A percentile compares a stretch with the other conserved stretches of the same genome.
phyloP scores from a whole-genome alignment of 768 basidiomycete species.

The Russula olivacea region DNA sequence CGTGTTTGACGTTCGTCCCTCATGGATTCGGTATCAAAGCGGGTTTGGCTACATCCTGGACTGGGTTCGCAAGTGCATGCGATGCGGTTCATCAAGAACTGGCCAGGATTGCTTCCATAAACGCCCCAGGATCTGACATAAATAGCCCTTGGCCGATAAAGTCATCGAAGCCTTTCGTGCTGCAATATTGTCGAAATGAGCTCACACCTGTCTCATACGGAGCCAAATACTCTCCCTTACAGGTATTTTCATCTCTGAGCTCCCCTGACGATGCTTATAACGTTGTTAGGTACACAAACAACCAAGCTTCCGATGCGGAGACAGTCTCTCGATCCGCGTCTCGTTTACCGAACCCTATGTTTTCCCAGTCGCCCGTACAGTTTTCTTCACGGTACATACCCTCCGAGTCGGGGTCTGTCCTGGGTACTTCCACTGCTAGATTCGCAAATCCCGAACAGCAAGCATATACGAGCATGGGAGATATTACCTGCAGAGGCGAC shows the following conservation, averaged over 20 bases:
- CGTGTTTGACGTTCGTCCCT: not conserved
- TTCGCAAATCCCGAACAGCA: not conserved
- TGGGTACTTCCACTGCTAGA: not conserved
- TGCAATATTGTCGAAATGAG: not conserved
- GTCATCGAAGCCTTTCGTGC: not conserved
- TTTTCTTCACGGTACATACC: not conserved
- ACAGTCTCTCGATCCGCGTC: not conserved
- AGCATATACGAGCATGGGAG: not conserved
- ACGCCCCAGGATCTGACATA: not conserved
- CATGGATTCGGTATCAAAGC: not conserved
- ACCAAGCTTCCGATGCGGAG: not conserved
- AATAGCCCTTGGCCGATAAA: constrained; percentile 1
- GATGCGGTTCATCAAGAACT: not conserved
- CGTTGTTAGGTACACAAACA: not conserved
- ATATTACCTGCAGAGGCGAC: not conserved
- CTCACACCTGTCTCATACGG: not conserved
- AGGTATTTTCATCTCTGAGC: not conserved
- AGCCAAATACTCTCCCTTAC: not conserved
- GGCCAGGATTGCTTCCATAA: not conserved
- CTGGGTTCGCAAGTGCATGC: not conserved
- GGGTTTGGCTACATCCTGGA: not conserved
- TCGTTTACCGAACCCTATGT: not conserved
- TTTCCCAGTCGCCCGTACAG: not conserved
- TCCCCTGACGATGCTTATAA: too few relatives aligned
- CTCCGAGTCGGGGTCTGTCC: not conserved